phyloP scores from a whole-genome alignment of 352 stramenopile species.

The Phytophthora hibernalis region DNA sequence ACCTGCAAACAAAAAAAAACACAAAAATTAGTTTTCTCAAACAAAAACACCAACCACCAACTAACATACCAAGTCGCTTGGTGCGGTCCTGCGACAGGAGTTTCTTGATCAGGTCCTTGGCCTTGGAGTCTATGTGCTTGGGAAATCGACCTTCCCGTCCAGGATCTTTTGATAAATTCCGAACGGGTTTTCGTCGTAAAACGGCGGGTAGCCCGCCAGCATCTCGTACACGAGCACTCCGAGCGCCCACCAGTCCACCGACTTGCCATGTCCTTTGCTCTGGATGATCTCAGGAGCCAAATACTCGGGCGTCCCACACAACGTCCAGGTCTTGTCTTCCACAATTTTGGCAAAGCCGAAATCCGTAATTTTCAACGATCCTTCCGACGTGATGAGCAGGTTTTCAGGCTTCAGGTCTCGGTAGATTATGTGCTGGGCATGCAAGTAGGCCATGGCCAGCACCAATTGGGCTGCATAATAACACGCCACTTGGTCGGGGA shows the following conservation, averaged over 20 bases:
- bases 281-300: conserved; percentile 94
- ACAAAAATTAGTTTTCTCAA: neutral
- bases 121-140: conserved; percentile 90
- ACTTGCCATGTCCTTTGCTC: conserved; percentile 90
- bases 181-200: conserved; percentile 94
- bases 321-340: conserved; percentile 90
- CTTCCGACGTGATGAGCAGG: conserved; percentile 89
- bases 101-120: conserved; percentile 93
- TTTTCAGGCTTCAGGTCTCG: conserved; percentile 95
- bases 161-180: conserved; percentile 96
- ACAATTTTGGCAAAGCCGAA: conserved; percentile 96
- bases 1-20: conserved; percentile 44
- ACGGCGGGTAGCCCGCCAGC: conserved; percentile 90
- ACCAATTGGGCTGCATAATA: conserved; percentile 92
- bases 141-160: conserved; percentile 92
- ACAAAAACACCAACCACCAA: neutral
- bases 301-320: conserved; percentile 95
- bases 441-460: conserved; percentile 88
- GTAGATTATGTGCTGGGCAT: conserved; percentile 94
- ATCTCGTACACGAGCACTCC: conserved; percentile 94
- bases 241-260: conserved; percentile 93
- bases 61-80: conserved; percentile 81
- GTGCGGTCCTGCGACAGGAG: conserved; percentile 90
- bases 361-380: conserved; percentile 93
- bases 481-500: conserved; percentile 85